phyloP scores from a whole-genome alignment of 2,329 filamentous ascomycete species.

The Apiospora aurea region DNA sequence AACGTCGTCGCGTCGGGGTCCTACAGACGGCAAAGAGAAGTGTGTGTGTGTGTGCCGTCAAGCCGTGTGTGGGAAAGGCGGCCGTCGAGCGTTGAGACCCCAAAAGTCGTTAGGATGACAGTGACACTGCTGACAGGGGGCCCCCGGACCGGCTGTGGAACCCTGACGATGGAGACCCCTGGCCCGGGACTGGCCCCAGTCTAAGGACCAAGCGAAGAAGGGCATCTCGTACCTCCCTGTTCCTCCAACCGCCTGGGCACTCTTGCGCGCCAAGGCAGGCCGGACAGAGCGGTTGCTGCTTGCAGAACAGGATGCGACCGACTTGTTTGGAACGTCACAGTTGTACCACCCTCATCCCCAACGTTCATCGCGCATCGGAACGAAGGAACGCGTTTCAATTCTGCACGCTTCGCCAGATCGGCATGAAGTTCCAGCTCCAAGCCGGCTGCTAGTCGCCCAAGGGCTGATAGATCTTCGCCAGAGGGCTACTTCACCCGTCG shows the following conservation, averaged over 20 bases:
- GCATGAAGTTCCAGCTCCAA: not conserved
- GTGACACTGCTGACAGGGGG: not conserved
- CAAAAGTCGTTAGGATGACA: constrained; percentile 7
- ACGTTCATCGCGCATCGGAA: constrained; percentile 1
- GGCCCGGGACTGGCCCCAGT: constrained; percentile 1
- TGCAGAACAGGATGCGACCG: not conserved
- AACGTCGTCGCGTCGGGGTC: constrained; percentile 10
- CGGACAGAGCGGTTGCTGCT: constrained; percentile 2
- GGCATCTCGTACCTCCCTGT: constrained; percentile 17
- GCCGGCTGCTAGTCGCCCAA: not conserved
- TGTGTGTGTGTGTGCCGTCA: not conserved
- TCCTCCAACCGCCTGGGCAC: constrained; percentile 12
- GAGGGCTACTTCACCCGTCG: not conserved
- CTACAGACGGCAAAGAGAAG: not conserved
- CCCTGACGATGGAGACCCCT: constrained; percentile 8
- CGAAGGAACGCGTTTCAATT: constrained; percentile 4
- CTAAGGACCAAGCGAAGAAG: constrained; percentile 3
- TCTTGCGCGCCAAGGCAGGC: constrained; percentile 2
- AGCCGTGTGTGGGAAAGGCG: not conserved
- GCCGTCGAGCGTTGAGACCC: not conserved
- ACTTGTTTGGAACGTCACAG: not conserved
- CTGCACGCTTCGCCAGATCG: not conserved
- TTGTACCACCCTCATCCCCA: constrained; percentile 4
- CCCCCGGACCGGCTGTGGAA: constrained; percentile 3
- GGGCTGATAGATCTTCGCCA: not conserved